Percentiles rank a stretch among this genome's conserved stretches.
Evolutionary conservation across 1,139 yeast species (phyloP).

Genomic region (Suhomyces terraborum): DNA sequence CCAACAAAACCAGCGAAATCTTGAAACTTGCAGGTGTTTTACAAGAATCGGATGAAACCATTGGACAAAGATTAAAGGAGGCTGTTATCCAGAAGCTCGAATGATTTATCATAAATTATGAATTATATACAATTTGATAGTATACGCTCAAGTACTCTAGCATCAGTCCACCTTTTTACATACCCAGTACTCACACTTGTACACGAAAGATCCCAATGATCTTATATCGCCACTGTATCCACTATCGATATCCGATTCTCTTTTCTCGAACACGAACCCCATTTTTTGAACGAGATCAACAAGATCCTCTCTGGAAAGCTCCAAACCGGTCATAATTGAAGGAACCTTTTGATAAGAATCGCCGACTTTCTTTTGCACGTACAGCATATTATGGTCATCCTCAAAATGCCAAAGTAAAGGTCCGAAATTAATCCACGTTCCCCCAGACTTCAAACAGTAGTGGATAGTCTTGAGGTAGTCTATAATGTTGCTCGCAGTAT

Average conservation of each 20-base stretch:
- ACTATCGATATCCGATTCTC: conserved; percentile 47
- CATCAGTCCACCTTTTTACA: conserved; percentile 35
- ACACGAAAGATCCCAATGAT: conserved; percentile 59
- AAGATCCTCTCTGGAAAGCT: conserved; percentile 63
- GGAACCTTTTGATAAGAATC: conserved; percentile 30
- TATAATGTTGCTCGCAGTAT: conserved; percentile 73
- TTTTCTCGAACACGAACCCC: conserved; percentile 57
- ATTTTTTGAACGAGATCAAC: conserved; percentile 45
- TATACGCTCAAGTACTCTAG: neutral
- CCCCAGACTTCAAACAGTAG: conserved; percentile 54
- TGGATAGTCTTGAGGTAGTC: conserved; percentile 65
- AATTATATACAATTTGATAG: neutral
- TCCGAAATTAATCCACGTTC: conserved; percentile 82
- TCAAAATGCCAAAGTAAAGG: conserved; percentile 89
- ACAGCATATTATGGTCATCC: conserved; percentile 41
- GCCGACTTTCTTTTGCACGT: conserved; percentile 23
- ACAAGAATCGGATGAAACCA: conserved; percentile 35
- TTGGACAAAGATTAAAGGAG: conserved; percentile 32
- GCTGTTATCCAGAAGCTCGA: conserved; percentile 24
- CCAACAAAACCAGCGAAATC: conserved; percentile 60
- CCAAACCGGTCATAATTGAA: conserved; percentile 57
- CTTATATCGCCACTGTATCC: conserved; percentile 58
- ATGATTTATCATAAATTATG: no score
- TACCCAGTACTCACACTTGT: conserved; percentile 75
- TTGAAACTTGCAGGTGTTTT: conserved; percentile 64